Evolutionary conservation across 768 basidiomycete genomes (phyloP).

Genomic region (Trametopsis cervina): DNA sequence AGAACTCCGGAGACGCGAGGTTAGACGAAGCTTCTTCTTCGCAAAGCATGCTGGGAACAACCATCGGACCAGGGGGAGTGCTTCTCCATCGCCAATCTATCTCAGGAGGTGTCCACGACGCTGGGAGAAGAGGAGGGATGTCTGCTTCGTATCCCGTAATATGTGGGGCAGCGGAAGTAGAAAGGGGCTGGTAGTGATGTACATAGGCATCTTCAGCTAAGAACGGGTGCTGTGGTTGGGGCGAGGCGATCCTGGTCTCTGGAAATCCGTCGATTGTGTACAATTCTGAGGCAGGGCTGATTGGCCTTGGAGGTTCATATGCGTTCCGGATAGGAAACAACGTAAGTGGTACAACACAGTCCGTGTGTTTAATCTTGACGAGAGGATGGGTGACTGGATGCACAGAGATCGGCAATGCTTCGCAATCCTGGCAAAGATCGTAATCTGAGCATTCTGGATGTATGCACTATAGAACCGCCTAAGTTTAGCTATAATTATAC

Average conservation of each 20-base stretch:
- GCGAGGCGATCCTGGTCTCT: too few species aligned
- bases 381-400: constrained; percentile 69
- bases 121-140: constrained; percentile 11
- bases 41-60: constrained; percentile 3
- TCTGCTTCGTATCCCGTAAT: too few species aligned
- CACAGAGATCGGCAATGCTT: constrained; percentile 69
- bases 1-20: not conserved
- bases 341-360: not conserved
- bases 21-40: not conserved
- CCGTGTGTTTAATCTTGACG: constrained; percentile 53
- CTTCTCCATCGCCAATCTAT: constrained; percentile 8
- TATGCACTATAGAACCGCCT: constrained; percentile 51
- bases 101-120: constrained; percentile 10
- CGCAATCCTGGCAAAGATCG: constrained; percentile 75
- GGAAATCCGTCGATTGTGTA: too few species aligned
- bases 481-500: not conserved
- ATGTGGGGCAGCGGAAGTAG: too few species aligned
- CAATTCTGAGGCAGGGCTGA: too few species aligned
- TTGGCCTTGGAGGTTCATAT: too few species aligned
- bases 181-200: too few species aligned
- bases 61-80: constrained; percentile 8
- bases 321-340: too few species aligned
- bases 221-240: too few species aligned
- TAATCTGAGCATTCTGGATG: constrained; percentile 71
- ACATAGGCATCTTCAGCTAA: too few species aligned